Percentiles rank a stretch among this genome's conserved stretches.
These are phyloP conservation scores for Aspergillus ibericus DNA, from an alignment of 2,329 filamentous ascomycete genomes.

Conservation along the genomic window DNA sequence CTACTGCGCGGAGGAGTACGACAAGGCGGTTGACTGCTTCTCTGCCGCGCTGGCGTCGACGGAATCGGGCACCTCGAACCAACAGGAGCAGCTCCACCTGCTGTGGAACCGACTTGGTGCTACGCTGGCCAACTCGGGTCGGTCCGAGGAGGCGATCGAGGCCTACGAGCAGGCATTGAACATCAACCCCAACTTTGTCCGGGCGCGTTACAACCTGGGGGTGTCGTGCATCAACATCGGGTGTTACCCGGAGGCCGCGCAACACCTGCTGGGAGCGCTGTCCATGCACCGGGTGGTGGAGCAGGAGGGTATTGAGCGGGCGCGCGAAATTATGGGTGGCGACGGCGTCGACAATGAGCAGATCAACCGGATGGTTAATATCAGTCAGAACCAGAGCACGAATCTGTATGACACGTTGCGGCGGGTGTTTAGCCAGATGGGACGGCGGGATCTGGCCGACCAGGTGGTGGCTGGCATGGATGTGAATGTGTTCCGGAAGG, in stretches of 20 bases:
- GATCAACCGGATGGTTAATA: slow-evolving; percentile 79
- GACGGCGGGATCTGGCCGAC: slow-evolving; percentile 80
- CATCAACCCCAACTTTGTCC: slow-evolving; percentile 92
- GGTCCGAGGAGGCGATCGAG: slow-evolving; percentile 92
- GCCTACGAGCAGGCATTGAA: slow-evolving; percentile 92
- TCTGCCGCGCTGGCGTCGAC: slow-evolving; percentile 82
- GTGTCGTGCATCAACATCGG: slow-evolving; percentile 97
- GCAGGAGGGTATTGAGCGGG: slow-evolving; percentile 77
- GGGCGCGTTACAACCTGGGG: slow-evolving; percentile 93
- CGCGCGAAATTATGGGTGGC: slow-evolving; percentile 72
- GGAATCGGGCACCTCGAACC: slow-evolving; percentile 80
- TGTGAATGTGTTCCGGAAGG: slow-evolving; percentile 80
- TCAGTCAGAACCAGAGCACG: slow-evolving; percentile 84
- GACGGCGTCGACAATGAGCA: slow-evolving; percentile 64
- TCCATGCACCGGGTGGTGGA: slow-evolving; percentile 96
- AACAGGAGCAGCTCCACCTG: slow-evolving; percentile 82
- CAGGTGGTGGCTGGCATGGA: slow-evolving; percentile 87
- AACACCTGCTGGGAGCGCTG: slow-evolving; percentile 86
- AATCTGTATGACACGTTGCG: slow-evolving; percentile 94
- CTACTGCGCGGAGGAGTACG: slow-evolving; percentile 96
- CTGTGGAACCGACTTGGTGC: slow-evolving; percentile 97
- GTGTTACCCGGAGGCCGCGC: slow-evolving; percentile 88
- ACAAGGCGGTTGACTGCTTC: slow-evolving; percentile 99
- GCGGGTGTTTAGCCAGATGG: slow-evolving; percentile 96
- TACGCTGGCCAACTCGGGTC: slow-evolving; percentile 90